A percentile compares a stretch with the other conserved stretches of the same genome.
phyloP scores from a whole-genome alignment of 495 filamentous ascomycete genomes.

The Tuber calosporum region DNA sequence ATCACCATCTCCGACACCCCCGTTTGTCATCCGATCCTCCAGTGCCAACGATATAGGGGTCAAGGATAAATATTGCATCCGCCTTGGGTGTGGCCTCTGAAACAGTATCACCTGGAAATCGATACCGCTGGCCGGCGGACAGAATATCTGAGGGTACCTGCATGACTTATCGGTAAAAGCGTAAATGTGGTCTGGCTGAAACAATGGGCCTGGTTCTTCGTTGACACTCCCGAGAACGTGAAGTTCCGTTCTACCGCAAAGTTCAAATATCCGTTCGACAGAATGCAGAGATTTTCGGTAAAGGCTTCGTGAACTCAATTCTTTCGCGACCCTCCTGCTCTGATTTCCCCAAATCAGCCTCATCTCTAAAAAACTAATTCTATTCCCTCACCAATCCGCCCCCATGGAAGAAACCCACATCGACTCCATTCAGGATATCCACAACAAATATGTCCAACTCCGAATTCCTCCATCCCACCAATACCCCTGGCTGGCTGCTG shows the following conservation, averaged over 20 bases:
- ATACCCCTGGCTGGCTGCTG: conserved; percentile 65
- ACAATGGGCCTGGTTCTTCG: conserved; percentile 35
- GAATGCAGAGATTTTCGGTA: conserved; percentile 77
- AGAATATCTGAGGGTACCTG: conserved; percentile 64
- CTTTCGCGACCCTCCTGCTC: conserved; percentile 74
- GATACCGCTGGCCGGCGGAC: conserved; percentile 52
- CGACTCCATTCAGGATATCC: conserved; percentile 79
- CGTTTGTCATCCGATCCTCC: conserved; percentile 61
- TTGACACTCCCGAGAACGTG: conserved; percentile 70
- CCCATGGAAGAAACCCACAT: conserved; percentile 52
- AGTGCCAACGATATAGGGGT: conserved; percentile 81
- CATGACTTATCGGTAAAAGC: conserved; percentile 54
- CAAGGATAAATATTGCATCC: conserved; percentile 96
- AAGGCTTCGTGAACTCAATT: conserved; percentile 73
- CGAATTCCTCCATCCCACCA: conserved; percentile 95
- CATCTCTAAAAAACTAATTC: conserved; percentile 8
- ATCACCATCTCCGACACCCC: conserved; percentile 58
- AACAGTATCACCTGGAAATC: conserved; percentile 85
- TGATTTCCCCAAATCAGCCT: conserved; percentile 40
- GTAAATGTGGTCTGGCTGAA: conserved; percentile 65
- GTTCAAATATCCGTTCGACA: conserved; percentile 67
- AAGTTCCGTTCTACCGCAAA: conserved; percentile 76
- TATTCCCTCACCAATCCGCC: background rate
- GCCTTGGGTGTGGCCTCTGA: conserved; percentile 71
- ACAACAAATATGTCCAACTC: conserved; percentile 83